Evolutionary conservation across 139 green algal genomes (phyloP).

Genomic region (Chlamydomonas incerta): DNA sequence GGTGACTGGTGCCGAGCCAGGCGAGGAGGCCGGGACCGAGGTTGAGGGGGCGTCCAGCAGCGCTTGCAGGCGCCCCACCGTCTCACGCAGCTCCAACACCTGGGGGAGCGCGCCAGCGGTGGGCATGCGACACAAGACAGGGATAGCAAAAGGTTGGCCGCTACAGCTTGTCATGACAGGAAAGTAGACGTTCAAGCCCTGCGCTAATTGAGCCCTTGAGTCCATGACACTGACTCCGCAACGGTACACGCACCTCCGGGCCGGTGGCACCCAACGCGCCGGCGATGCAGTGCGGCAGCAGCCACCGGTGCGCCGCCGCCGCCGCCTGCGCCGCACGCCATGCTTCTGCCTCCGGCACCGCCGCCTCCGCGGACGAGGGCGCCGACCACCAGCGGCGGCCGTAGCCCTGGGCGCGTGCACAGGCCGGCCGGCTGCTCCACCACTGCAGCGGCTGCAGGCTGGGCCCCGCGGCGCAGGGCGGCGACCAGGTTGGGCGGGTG

Average conservation of each 20-base stretch:
- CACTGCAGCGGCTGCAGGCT: slow-evolving; percentile 16
- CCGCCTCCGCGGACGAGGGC: slow-evolving; percentile 47
- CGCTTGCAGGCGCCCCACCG: slow-evolving; percentile 1
- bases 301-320: slow-evolving; percentile 50
- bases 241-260: background rate
- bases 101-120: no score
- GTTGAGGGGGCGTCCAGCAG: background rate
- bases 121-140: no score
- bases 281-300: slow-evolving; percentile 49
- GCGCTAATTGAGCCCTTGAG: no score
- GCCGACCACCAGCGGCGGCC: slow-evolving; percentile 59
- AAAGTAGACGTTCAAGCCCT: no score
- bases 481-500: slow-evolving; percentile 74
- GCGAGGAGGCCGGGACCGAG: background rate
- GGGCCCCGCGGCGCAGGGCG: slow-evolving; percentile 50
- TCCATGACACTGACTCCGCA: no score
- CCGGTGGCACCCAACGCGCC: slow-evolving; percentile 30
- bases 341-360: slow-evolving; percentile 2
- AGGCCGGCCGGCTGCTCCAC: background rate
- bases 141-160: no score
- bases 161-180: no score
- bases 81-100: slow-evolving; percentile 11
- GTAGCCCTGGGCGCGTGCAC: slow-evolving; percentile 5
- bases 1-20: background rate
- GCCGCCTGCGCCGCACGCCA: slow-evolving; percentile 14